Base-by-base conservation (phyloP, 441 rosid genomes). In the Euphorbia neoarborescens region DNA sequence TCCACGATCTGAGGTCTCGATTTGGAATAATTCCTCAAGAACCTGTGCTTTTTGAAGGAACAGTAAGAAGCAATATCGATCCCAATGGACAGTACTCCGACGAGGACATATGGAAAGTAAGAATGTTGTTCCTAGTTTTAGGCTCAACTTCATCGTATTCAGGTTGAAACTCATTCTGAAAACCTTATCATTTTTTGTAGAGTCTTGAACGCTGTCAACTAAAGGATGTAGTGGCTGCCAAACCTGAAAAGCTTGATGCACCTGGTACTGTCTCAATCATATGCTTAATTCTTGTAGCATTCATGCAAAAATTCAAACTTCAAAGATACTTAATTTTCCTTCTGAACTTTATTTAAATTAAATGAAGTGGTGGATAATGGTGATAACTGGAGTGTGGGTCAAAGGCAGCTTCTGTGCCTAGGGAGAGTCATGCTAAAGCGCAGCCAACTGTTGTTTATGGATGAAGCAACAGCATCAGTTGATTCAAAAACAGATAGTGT, bases 351-450 rank as follows among this genome's bases (percentile, higher is more conserved):
- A 1, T n/a, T n/a, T n/a, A n/a, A n/a, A n/a, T n/a, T n/a, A n/a
- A 5, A 12, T 13, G 22, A 61, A 94, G 99, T 94, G 83, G 88
- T 71, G 3, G 99, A 94, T 73, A 86, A 74, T 71, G 97, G 99
- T 1, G 97, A 94, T 58, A 94, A 94, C 38, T 94, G 99, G 99
- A 94, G 99, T 60, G 97, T 94, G 72, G 99, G 97, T 14, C 97
- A 94, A 73, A 89, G 94, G 74, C 99, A 94, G 74, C 90, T 91
- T 65, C 86, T 91, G 0, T 94, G 97, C 77, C 74, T 90, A 61
- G 99, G 94, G 24, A 87, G 99, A 72, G 96, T 90, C 0, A 84
- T 90, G 96, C 85, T 94, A 40, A 94, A 91, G 81, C 89, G 75
- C 60, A 83, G 96, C 75, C 76, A 88, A 27, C 84, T 94, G 24